Base-by-base conservation (phyloP, 2,329 filamentous ascomycete genomes). In the Aureobasidium sp. region DNA sequence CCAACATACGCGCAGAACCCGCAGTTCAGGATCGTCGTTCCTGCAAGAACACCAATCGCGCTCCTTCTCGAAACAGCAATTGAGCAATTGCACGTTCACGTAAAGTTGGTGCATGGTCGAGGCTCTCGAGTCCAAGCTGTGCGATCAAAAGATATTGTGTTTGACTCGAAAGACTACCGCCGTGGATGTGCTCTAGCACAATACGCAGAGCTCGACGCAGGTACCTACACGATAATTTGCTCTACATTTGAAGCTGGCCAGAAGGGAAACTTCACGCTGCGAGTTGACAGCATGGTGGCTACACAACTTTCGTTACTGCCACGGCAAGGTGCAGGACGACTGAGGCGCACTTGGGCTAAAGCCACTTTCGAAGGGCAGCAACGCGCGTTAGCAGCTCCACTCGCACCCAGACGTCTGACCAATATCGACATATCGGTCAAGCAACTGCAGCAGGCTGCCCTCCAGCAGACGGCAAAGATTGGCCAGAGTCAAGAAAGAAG, bases 181-280 rank as follows among this genome's bases (percentile, higher is more conserved):
- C 86, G 87, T 32, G 88, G 89, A 32, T 90, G 88, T 70, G 89
- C 89, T 4, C 78, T 91, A 36, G 86, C 88, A 3, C 83, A 89
- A 64, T 76, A 83, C 7, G 66, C 73, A 69, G 69, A 77, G 25
- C 76, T 96, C 21, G 84, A 86, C 42, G 77, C 84, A 0, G 93
- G 93, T 0, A 80, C 80, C 0, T 99, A 97, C 73, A 97, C 90
- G 0, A 81, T 96, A 61, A 88, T 97, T 7, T 93, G 89, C 71
- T 96, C 91, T 2, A 96, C 93, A 0, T 97, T 95, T 72, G 91
- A 96, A 65, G 82, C 87, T 0, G 88, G 87, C 9, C 90, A 95
- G 69, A 78, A 84, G 1, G 89, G 88, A 3, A 80, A 81, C 53
- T 97, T 95, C 69, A 84, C 81, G 0, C 72, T 99, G 9, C 84